Evolutionary conservation across 306 rosid genomes (phyloP), one percentile per base, ranked within the genome.

Genomic region (Rosa lucieae): DNA sequence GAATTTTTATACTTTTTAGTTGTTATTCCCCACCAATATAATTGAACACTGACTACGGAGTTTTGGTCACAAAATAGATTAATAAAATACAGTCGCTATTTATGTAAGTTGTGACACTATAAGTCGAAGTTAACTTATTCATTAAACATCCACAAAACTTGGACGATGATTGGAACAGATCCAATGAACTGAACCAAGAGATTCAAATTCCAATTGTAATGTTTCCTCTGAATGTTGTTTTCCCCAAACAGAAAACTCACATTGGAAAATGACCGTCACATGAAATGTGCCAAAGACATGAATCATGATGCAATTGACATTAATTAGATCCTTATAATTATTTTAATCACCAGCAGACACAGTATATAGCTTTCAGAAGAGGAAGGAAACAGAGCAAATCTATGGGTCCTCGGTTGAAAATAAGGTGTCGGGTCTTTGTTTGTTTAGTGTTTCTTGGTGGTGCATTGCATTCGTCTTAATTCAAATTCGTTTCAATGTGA

Each of bases 391-490:
- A 75, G 40, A 70, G 66, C 42, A 80, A 78, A 83, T 85, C 80
- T 26, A 87, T 65, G 49, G 48, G 48, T 9, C 76, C 84, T 87
- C 29, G 90, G 85, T 78, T 15, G 53, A 85, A 83, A 61, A 85
- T 47, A 87, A 42, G 87, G 80, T 85, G 89, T 87, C 86, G 74
- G 78, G 87, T 82, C 78, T 67, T 49, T 82, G 82, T 78, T 80
- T 73, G 52, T 58, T 43, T 70, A 2, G 32, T 82, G 86, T 82
- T 82, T 53, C 68, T 71, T 65, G 82, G 70, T 46, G 84, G 66
- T 82, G 53, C 88, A 81, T 78, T 71, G 85, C 81, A 78, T 79
- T 74, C 29, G 37, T 58, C 73, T 53, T 66, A 65, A 15, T 56
- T 5, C 62, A 8, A n/a, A 51, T 47, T 15, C 20, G 6, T 35